Evolutionary conservation across 139 green algal genomes (phyloP), one percentile per base, ranked within the genome.

Genomic region (Coelastrella sp.): DNA sequence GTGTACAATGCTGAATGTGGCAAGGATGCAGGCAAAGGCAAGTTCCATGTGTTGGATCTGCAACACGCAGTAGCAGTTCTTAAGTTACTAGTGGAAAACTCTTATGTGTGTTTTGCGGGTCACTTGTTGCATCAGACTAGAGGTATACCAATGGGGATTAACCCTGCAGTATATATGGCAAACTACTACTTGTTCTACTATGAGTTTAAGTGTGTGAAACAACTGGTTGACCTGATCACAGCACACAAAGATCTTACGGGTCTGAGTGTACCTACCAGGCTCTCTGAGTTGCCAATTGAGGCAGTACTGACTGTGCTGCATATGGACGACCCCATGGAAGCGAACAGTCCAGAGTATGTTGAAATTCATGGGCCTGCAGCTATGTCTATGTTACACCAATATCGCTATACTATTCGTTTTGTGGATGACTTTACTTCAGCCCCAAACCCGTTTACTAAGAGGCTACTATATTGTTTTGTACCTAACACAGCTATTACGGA

Each of bases 171-270:
- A 8, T 85, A 58, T 16, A 85, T 85, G 80, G 80, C 80, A n/a
- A 85, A 86, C 22, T 86, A 86, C 17, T 86, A 76, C 61, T 58
- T 86, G 23, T 86, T 77, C 14, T 86, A 23, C 16, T 86, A 86
- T 76, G 80, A 77, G 61, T 75, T 47, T 3, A 5, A 20, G 4
- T 86, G 75, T 76, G 5, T 86, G 5, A 10, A 61, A 8, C 80
- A 61, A 11, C 5, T 86, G 8, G 60, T 64, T 6, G 14, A 75
- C 14, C 14, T 75, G 68, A 13, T 75, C 10, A 13, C 68, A 23
- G 68, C 10, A n/a, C 68, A 75, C 10, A 75, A n/a, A 6, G 5
- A n/a, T 75, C 23, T 59, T 57, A 23, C 6, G 5, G n/a, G 23
- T 16, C n/a, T 7, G 17, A 4, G 5, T 57, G 68, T 80, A 57